Base-by-base conservation (phyloP, 495 filamentous ascomycete genomes). In the Aspergillus ellipticus region DNA sequence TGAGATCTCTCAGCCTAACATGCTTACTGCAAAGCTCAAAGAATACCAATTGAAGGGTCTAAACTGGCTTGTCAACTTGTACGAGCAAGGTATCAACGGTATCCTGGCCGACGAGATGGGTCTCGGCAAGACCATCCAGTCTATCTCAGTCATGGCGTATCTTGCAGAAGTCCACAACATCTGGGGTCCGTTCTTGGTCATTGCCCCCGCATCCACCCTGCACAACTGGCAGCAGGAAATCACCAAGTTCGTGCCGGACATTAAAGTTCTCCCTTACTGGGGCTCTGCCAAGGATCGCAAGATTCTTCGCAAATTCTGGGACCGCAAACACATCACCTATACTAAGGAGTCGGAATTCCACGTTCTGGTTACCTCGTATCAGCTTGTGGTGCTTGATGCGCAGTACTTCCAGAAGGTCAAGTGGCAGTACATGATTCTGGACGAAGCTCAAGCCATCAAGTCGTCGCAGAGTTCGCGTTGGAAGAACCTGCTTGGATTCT, bases 141-240 rank as follows among this genome's bases (percentile, higher is more conserved):
- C 92, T 6, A 98, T 98, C 55, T 97, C 94, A 3, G 95, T 98
- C 57, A 97, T 98, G 95, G 92, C 91, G 13, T 97, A 98, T 68
- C 87, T 98, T 17, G 94, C 94, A 9, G 95, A 98, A 72, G 86
- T 88, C 56, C 89, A 98, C 75, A 91, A 96, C 61, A 96, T 98
- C 66, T 98, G 94, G 94, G 94, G 94, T 29, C 94, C 94, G 1
- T 98, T 97, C 80, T 74, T 98, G 42, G 94, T 98, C 62, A 93
- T 98, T 64, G 95, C 94, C 6, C 94, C 94, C 2, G 89, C 94
- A 3, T 97, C 93, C 0, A 98, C 94, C 6, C 77, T 98, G 29
- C 94, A 98, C 83, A 98, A 98, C 62, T 98, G 94, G 94, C 91
- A 97, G 68, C 94, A 98, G 73, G 94, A 98, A 72, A 97, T 98